Percentiles rank a stretch among this genome's conserved stretches.
These are phyloP conservation scores for Diaporthe destruens DNA, from an alignment of 2,329 filamentous ascomycete genomes.

Conservation along the genomic window DNA sequence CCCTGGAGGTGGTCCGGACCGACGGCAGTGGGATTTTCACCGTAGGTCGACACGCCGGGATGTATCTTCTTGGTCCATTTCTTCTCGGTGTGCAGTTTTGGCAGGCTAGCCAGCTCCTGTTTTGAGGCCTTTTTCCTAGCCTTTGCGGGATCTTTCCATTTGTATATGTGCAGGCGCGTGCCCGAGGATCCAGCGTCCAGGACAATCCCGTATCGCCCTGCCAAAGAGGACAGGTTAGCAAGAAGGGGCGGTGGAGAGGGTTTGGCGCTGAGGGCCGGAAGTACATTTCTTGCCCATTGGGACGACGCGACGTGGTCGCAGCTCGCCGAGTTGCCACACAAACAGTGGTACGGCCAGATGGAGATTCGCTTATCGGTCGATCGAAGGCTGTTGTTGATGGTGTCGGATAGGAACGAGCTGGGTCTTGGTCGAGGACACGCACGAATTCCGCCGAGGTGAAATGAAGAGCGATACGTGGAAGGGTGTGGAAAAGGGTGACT, in stretches of 20 bases:
- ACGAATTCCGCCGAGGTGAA: not conserved
- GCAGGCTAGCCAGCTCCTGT: slow-evolving; percentile 76
- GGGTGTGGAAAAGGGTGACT: slow-evolving; percentile 8
- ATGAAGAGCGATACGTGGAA: slow-evolving; percentile 5
- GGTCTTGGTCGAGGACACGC: not conserved
- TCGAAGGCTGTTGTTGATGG: not conserved
- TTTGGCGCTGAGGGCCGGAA: not conserved
- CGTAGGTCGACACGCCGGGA: slow-evolving; percentile 93
- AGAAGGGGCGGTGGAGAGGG: not conserved
- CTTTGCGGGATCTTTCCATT: slow-evolving; percentile 84
- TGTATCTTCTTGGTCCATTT: slow-evolving; percentile 94
- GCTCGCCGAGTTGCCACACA: slow-evolving; percentile 15
- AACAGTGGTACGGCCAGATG: not conserved
- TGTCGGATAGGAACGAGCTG: not conserved
- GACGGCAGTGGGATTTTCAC: slow-evolving; percentile 79
- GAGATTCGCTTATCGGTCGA: not conserved
- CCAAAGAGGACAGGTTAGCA: slow-evolving; percentile 31
- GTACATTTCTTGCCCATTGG: slow-evolving; percentile 44
- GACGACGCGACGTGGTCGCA: slow-evolving; percentile 33
- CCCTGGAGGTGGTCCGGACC: slow-evolving; percentile 84
- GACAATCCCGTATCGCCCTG: slow-evolving; percentile 88
- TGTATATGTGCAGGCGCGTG: slow-evolving; percentile 93
- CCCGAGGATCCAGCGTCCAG: slow-evolving; percentile 98
- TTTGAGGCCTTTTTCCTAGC: slow-evolving; percentile 72
- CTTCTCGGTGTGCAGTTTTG: slow-evolving; percentile 85